Percentiles rank a stretch among this genome's conserved stretches.
phyloP scores from a whole-genome alignment of 2,329 filamentous ascomycete genomes.

The Cordyceps javanica region DNA sequence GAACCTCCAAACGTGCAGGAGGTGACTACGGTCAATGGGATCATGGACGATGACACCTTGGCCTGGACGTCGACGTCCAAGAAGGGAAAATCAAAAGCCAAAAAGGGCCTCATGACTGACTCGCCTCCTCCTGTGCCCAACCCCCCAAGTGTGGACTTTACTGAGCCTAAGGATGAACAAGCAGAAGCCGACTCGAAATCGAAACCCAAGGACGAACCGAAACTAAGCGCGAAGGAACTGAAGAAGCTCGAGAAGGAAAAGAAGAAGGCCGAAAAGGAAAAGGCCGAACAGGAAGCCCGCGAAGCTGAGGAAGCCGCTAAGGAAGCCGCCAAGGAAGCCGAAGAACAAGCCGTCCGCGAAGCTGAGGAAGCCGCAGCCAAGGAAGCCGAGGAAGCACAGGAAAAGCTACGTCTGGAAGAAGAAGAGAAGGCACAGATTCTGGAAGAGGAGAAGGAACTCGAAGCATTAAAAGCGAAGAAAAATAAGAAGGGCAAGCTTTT shows the following conservation, averaged over 20 bases:
- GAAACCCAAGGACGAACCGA: conserved; percentile 38
- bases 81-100: conserved; percentile 39
- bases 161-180: conserved; percentile 29
- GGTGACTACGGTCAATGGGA: conserved; percentile 33
- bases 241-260: conserved; percentile 46
- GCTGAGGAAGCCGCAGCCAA: conserved; percentile 23
- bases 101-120: conserved; percentile 32
- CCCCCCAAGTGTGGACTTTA: conserved; percentile 40
- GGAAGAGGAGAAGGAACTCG: conserved; percentile 33
- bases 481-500: conserved; percentile 40
- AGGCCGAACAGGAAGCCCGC: conserved; percentile 20
- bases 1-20: conserved; percentile 41
- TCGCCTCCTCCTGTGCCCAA: conserved; percentile 41
- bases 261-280: conserved; percentile 34
- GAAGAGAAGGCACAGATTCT: conserved; percentile 20
- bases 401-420: conserved; percentile 22
- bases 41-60: conserved; percentile 36
- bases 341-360: conserved; percentile 22
- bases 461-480: conserved; percentile 40
- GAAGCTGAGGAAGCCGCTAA: conserved; percentile 25
- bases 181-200: conserved; percentile 33
- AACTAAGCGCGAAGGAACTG: conserved; percentile 44
- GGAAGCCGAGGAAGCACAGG: conserved; percentile 27
- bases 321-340: conserved; percentile 23
- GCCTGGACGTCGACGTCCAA: conserved; percentile 33